Evolutionary conservation across 192 early-diverging fungal genomes (phyloP), one percentile per base, ranked within the genome.

Genomic region (Gonapodya prolifera): DNA sequence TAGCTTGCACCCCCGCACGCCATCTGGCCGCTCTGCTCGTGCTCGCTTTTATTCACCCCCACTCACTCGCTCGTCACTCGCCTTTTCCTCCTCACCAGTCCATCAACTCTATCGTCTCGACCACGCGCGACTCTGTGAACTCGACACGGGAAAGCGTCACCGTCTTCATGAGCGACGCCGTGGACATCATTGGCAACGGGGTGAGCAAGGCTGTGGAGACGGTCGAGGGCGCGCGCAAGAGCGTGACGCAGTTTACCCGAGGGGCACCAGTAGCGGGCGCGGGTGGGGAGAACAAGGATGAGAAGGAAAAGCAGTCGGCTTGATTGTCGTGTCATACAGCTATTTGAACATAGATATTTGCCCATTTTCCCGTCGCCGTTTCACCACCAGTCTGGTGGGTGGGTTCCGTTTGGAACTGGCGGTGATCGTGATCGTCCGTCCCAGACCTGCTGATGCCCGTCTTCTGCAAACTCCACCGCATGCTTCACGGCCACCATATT

Each of bases 321-420:
- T 8, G 45, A 61, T 61, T 8, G 45, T 61, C 45, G 45, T 61
- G 45, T 23, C 45, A 61, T 61, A 61, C 23, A 61, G 45, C n/a
- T n/a, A n/a, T n/a, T n/a, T n/a, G n/a, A n/a, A n/a, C n/a, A n/a
- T n/a, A n/a, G n/a, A n/a, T n/a, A n/a, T n/a, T n/a, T n/a, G n/a
- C n/a, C n/a, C n/a, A n/a, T n/a, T n/a, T n/a, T n/a, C n/a, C n/a
- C n/a, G n/a, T n/a, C n/a, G n/a, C 8, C 8, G 8, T 16, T 30
- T 73, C 31, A 73, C 71, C 71, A 73, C 71, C 71, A 73, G 8
- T 73, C 71, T 8, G 71, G 8, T 30, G 71, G 28, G 8, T 73
- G 71, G 2, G 18, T 32, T 32, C 71, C 71, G 23, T 61, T 61
- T 8, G 45, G 45, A 16, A 61, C 45, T 16, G 45, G 8, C 45